These are phyloP conservation scores for Cryphonectria parasitica DNA, from an alignment of 2,329 filamentous ascomycete species.

Conservation along the genomic window DNA sequence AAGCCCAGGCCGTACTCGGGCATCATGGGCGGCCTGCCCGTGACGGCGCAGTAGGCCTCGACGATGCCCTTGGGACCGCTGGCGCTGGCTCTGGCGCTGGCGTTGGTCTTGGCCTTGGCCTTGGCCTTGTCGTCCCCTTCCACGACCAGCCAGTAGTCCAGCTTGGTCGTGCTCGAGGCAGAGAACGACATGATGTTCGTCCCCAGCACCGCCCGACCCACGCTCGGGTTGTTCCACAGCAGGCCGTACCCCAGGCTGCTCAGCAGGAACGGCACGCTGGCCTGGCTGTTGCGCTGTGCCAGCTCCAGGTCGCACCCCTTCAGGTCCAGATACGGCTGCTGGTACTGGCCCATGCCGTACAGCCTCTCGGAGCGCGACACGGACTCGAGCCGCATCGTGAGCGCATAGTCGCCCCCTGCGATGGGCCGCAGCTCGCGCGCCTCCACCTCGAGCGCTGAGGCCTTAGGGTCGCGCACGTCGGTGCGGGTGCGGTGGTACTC, in stretches of 20 bases:
- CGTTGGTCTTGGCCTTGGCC: conserved; percentile 52
- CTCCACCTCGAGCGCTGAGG: conserved; percentile 59
- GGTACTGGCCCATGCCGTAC: conserved; percentile 73
- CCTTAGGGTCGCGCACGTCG: conserved; percentile 60
- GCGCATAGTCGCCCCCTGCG: conserved; percentile 55
- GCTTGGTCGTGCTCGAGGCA: conserved; percentile 56
- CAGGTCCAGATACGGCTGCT: conserved; percentile 65
- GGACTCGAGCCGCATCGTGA: conserved; percentile 63
- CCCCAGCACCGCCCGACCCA: conserved; percentile 64
- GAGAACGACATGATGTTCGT: conserved; percentile 66
- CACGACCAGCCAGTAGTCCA: conserved; percentile 69
- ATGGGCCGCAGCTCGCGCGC: conserved; percentile 62
- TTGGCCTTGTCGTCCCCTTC: conserved; percentile 31
- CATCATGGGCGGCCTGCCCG: conserved; percentile 67
- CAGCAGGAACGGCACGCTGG: conserved; percentile 65
- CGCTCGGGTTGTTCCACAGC: conserved; percentile 68
- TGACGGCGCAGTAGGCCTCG: conserved; percentile 58
- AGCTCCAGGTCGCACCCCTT: conserved; percentile 67
- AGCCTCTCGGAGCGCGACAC: conserved; percentile 59
- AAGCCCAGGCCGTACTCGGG: conserved; percentile 70
- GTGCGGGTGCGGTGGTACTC: conserved; percentile 56
- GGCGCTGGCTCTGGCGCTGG: conserved; percentile 47
- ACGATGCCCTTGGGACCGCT: conserved; percentile 59
- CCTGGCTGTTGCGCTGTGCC: conserved; percentile 69
- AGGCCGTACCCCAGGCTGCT: conserved; percentile 65